A percentile compares a stretch with the other conserved stretches of the same genome.
These are phyloP conservation scores for Daucus carota DNA, from an alignment of 129 eudicot species.

Conservation along the genomic window DNA sequence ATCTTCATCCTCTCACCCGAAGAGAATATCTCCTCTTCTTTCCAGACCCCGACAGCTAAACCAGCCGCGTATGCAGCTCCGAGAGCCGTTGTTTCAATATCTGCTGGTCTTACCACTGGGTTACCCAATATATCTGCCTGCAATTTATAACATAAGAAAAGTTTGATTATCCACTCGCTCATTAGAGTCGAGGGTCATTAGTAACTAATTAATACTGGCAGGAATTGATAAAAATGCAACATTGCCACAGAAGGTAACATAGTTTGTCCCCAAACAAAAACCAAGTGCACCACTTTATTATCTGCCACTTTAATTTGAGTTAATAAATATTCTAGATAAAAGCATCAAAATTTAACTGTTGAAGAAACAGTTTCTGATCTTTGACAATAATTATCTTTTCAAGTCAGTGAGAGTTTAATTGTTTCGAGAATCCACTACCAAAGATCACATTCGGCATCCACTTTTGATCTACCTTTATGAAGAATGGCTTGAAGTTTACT, in stretches of 20 bases:
- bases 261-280: background rate
- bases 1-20: conserved; percentile 62
- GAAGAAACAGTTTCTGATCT: background rate
- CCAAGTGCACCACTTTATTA: background rate
- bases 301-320: too few species aligned
- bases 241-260: background rate
- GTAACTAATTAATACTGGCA: background rate
- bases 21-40: conserved; percentile 63
- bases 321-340: too few species aligned
- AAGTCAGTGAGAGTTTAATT: background rate
- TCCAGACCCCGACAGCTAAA: conserved; percentile 88
- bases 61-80: conserved; percentile 99
- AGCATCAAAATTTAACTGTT: background rate
- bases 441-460: background rate
- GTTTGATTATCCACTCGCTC: background rate
- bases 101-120: conserved; percentile 87
- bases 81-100: conserved; percentile 91
- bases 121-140: conserved; percentile 85
- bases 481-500: too few species aligned
- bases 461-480: background rate
- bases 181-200: background rate
- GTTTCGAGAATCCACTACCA: background rate
- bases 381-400: background rate
- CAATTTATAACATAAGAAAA: background rate
- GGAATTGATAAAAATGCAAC: background rate